Percentiles rank a stretch among this genome's conserved stretches.
These are phyloP conservation scores for Colletotrichum sp. DNA, from an alignment of 2,329 filamentous ascomycete genomes.

Conservation along the genomic window DNA sequence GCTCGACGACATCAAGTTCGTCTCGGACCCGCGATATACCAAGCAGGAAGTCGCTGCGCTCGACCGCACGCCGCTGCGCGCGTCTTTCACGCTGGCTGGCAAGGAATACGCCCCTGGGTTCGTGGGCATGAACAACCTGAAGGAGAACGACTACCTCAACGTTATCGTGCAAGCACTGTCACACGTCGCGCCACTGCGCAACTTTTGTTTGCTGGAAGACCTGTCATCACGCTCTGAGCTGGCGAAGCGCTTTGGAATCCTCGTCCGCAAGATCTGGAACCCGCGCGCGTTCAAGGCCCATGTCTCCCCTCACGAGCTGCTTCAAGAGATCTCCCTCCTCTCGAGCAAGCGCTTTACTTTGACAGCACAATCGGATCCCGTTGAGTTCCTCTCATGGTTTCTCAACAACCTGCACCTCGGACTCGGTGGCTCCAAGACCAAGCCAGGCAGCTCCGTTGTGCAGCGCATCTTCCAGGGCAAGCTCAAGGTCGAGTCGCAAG, in stretches of 20 bases:
- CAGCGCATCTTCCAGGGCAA: constrained; percentile 94
- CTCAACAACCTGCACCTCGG: constrained; percentile 93
- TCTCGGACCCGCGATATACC: constrained; percentile 87
- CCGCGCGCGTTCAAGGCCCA: constrained; percentile 94
- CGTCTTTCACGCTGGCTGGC: constrained; percentile 77
- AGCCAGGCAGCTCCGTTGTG: constrained; percentile 82
- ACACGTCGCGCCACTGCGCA: constrained; percentile 87
- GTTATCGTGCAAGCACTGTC: constrained; percentile 90
- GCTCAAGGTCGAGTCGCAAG: constrained; percentile 90
- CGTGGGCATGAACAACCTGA: constrained; percentile 99
- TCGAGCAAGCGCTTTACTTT: constrained; percentile 94
- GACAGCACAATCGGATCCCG: constrained; percentile 89
- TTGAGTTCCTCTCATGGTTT: constrained; percentile 97
- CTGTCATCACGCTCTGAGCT: constrained; percentile 77
- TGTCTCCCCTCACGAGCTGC: constrained; percentile 94
- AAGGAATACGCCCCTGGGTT: constrained; percentile 92
- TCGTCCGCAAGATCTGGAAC: constrained; percentile 98
- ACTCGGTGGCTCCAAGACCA: constrained; percentile 87
- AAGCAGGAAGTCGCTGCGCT: constrained; percentile 80
- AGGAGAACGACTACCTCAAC: constrained; percentile 98
- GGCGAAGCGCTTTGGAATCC: constrained; percentile 83
- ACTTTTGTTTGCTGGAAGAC: constrained; percentile 89
- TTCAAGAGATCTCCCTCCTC: constrained; percentile 90
- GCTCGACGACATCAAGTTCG: constrained; percentile 97
- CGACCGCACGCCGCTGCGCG: constrained; percentile 65